Evolutionary conservation across 352 stramenopile genomes (phyloP).

Genomic region (Globisporangium canariense): DNA sequence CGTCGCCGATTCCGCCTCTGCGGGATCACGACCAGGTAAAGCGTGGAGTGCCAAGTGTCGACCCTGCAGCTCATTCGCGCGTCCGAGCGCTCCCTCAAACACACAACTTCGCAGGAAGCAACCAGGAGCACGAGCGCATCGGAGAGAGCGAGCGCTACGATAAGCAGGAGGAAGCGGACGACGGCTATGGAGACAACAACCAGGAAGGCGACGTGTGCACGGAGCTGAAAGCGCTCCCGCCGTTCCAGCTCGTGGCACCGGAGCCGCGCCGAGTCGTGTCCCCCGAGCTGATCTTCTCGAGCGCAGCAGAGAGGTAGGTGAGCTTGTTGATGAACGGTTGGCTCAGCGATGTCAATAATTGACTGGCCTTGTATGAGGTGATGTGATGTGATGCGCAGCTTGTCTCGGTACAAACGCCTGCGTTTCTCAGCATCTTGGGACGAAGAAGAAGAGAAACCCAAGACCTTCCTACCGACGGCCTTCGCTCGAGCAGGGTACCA

Average conservation of each 20-base stretch:
- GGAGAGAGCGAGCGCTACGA: not conserved
- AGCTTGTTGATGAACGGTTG: not conserved
- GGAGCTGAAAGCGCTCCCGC: not conserved
- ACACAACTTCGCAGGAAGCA: not conserved
- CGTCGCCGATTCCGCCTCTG: not conserved
- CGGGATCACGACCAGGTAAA: not conserved
- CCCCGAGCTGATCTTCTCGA: conserved; percentile 24
- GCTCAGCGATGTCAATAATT: not conserved
- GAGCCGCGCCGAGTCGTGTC: conserved; percentile 22
- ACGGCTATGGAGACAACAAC: not conserved
- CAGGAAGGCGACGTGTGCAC: not conserved
- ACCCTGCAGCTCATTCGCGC: conserved; percentile 1
- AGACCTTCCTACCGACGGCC: not conserved
- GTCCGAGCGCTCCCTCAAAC: conserved; percentile 2
- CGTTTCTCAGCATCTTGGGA: not conserved
- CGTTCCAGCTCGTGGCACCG: conserved; percentile 10
- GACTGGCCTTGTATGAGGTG: not conserved
- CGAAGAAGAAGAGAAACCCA: not conserved
- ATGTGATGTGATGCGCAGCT: not conserved
- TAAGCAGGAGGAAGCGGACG: not conserved
- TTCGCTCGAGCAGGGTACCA: conserved; percentile 3
- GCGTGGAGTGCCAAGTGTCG: not conserved
- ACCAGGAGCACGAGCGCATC: not conserved
- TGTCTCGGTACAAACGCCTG: conserved; percentile 12
- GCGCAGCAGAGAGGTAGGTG: conserved; percentile 12